A percentile compares a stretch with the other conserved stretches of the same genome.
These are phyloP conservation scores for Carnegiea gigantea DNA, from an alignment of 179 eudicot genomes.

Conservation along the genomic window DNA sequence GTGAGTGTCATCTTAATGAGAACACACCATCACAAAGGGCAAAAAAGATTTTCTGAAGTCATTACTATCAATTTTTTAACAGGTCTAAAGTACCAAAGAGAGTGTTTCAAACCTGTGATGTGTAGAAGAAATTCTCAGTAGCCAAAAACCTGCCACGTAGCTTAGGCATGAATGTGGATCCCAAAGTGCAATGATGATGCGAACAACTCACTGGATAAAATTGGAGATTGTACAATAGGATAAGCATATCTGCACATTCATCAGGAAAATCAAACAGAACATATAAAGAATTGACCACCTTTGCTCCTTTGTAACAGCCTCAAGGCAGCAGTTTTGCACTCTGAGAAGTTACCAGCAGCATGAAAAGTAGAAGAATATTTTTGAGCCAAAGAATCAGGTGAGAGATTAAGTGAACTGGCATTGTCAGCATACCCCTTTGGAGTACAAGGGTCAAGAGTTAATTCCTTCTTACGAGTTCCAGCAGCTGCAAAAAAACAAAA, in stretches of 20 bases:
- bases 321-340: conserved; percentile 81
- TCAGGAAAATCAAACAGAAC: not conserved
- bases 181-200: conserved; percentile 57
- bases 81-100: not conserved
- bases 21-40: not conserved
- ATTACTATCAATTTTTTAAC: not conserved
- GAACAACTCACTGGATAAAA: conserved; percentile 56
- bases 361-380: conserved; percentile 46
- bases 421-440: conserved; percentile 66
- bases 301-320: conserved; percentile 59
- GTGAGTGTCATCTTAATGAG: conserved; percentile 1
- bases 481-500: conserved; percentile 40
- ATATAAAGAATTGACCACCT: conserved; percentile 35
- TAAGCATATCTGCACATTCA: conserved; percentile 3
- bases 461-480: conserved; percentile 37
- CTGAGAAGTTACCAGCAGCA: conserved; percentile 81
- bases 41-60: not conserved
- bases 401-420: conserved; percentile 25
- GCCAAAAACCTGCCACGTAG: conserved; percentile 81
- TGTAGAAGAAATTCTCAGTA: conserved; percentile 90
- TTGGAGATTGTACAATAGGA: not conserved
- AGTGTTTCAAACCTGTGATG: conserved; percentile 59
- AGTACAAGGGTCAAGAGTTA: conserved; percentile 71
- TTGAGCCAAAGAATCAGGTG: conserved; percentile 47
- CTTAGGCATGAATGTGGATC: conserved; percentile 73